Conservation (phyloP, 352 stramenopile species). For the Phytophthora citrophthora region DNA sequence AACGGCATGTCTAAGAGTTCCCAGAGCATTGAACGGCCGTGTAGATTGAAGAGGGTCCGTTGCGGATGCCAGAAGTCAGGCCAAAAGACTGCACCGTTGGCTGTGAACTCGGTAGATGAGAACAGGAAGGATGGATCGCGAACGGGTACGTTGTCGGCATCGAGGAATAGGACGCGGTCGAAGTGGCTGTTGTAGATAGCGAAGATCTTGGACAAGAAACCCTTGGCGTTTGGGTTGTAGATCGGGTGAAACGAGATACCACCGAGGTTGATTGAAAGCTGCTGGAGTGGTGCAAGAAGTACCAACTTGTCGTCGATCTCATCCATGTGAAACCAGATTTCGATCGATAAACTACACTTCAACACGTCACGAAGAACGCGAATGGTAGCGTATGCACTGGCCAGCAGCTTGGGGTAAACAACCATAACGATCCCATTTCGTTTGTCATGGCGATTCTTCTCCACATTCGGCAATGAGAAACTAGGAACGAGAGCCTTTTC, state of each 20-base stretch:
- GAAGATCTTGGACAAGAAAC: constrained; percentile 50
- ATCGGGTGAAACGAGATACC: constrained; percentile 27
- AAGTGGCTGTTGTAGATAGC: constrained; percentile 48
- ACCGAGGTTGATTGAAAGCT: constrained; percentile 20
- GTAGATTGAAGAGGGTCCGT: constrained; percentile 58
- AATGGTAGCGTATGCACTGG: constrained; percentile 36
- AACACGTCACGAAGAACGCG: constrained; percentile 33
- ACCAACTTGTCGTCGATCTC: constrained; percentile 23
- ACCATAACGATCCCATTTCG: constrained; percentile 46
- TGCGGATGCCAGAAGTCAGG: constrained; percentile 63
- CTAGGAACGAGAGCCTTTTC: constrained; percentile 2
- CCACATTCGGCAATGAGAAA: constrained; percentile 9
- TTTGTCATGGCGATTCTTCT: neutral
- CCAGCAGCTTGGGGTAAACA: constrained; percentile 47
- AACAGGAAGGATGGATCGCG: constrained; percentile 55
- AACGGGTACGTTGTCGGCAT: constrained; percentile 56
- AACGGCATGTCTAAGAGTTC: constrained; percentile 42
- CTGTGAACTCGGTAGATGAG: constrained; percentile 30
- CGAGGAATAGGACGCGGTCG: constrained; percentile 47
- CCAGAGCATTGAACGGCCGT: constrained; percentile 51
- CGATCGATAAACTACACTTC: constrained; percentile 47
- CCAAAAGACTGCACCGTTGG: constrained; percentile 60
- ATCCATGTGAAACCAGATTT: constrained; percentile 45
- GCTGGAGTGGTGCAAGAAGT: constrained; percentile 13
- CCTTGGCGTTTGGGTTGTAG: constrained; percentile 25